Percentiles rank a stretch among this genome's conserved stretches.
These are phyloP conservation scores for Esteya vermicola DNA, from an alignment of 2,329 filamentous ascomycete genomes.

Conservation along the genomic window DNA sequence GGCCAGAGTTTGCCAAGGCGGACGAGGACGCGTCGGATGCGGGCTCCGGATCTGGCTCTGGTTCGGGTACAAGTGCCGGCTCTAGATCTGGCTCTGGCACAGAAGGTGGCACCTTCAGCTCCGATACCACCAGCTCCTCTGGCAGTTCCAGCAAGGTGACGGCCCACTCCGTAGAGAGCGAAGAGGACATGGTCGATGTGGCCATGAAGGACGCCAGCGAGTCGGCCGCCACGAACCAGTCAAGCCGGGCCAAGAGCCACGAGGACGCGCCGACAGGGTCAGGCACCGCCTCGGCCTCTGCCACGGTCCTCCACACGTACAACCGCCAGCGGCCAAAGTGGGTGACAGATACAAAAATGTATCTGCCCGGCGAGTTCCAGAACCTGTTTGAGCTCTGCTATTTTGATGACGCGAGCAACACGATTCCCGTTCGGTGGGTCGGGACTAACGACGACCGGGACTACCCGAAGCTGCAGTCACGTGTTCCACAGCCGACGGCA, in stretches of 20 bases:
- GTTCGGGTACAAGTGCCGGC: background rate
- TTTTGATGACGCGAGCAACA: conserved; percentile 39
- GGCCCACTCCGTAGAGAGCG: conserved; percentile 68
- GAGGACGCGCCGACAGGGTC: background rate
- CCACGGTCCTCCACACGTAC: conserved; percentile 27
- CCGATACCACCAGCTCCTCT: conserved; percentile 52
- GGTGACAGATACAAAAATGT: conserved; percentile 31
- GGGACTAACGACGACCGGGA: conserved; percentile 42
- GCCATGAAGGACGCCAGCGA: conserved; percentile 57
- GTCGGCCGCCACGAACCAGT: conserved; percentile 4
- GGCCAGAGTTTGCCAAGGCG: conserved; percentile 43
- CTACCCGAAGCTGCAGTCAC: conserved; percentile 37
- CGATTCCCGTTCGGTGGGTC: conserved; percentile 58
- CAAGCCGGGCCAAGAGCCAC: background rate
- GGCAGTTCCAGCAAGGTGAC: conserved; percentile 54
- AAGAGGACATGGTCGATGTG: conserved; percentile 84
- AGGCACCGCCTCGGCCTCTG: background rate
- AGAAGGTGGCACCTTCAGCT: conserved; percentile 1
- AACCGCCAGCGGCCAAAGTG: conserved; percentile 37
- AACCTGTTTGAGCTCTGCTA: conserved; percentile 68
- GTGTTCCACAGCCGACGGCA: conserved; percentile 24
- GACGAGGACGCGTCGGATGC: conserved; percentile 25
- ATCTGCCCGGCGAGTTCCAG: conserved; percentile 49
- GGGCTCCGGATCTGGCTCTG: no score
- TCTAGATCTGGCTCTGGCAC: background rate